These are phyloP conservation scores for Astrephomene gubernaculifera DNA, from an alignment of 139 green algal genomes.

Conservation along the genomic window DNA sequence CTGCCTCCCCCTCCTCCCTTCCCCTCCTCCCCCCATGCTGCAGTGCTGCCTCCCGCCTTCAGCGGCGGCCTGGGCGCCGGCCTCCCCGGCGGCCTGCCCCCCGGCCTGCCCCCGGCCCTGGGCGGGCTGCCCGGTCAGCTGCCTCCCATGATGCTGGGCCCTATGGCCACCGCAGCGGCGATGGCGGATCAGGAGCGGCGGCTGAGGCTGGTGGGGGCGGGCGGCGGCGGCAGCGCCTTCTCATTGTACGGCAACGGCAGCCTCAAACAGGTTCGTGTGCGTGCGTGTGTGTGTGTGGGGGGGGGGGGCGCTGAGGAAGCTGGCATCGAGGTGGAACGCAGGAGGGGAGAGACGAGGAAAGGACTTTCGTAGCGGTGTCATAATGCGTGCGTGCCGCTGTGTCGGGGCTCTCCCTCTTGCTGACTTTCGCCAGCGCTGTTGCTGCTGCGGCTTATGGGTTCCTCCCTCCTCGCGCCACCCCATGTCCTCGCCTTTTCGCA, in stretches of 20 bases:
- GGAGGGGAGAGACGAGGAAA: too few species aligned
- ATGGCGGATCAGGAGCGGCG: slow-evolving; percentile 16
- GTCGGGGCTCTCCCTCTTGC: too few species aligned
- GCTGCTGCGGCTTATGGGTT: too few species aligned
- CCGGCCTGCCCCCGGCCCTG: background rate
- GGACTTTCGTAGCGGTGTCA: too few species aligned
- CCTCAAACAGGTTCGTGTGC: background rate
- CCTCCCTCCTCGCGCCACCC: background rate
- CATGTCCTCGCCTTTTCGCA: background rate
- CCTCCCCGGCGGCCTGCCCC: slow-evolving; percentile 8
- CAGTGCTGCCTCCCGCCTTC: background rate
- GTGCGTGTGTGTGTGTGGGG: background rate
- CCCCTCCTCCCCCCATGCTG: too few species aligned
- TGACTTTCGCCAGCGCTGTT: too few species aligned
- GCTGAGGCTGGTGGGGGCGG: slow-evolving; percentile 23
- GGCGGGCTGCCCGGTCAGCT: background rate
- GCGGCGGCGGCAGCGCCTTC: slow-evolving; percentile 20
- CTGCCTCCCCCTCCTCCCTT: too few species aligned
- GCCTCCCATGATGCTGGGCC: slow-evolving; percentile 11
- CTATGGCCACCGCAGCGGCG: background rate
- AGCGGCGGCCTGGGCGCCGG: background rate
- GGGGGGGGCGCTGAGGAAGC: too few species aligned
- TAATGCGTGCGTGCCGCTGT: too few species aligned
- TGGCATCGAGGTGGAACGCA: too few species aligned
- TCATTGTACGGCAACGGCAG: slow-evolving; percentile 32